Conservation (phyloP, 2,329 filamentous ascomycete genomes). For the Ascochyta lentis region DNA sequence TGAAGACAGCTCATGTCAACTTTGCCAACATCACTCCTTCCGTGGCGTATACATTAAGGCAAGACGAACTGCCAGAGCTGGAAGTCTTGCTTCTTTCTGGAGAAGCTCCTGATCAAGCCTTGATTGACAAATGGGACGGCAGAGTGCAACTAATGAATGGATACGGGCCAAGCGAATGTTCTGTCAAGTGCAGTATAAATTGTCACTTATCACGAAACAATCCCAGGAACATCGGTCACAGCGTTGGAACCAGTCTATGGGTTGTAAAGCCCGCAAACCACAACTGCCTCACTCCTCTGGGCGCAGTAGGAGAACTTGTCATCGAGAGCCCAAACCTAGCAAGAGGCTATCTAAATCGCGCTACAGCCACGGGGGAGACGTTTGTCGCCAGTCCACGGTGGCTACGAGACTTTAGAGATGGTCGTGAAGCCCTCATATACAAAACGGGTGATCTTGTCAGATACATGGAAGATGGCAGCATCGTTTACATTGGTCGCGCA, state of each 20-base stretch:
- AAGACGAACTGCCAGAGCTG: background rate
- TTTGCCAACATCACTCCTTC: constrained; percentile 38
- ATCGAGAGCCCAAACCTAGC: constrained; percentile 27
- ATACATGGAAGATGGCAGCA: constrained; percentile 55
- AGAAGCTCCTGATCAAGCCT: background rate
- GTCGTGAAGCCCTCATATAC: background rate
- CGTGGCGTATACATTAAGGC: constrained; percentile 16
- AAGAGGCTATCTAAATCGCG: constrained; percentile 25
- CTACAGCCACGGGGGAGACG: background rate
- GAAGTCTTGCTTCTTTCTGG: background rate
- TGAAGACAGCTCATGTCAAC: constrained; percentile 29
- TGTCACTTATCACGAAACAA: constrained; percentile 3
- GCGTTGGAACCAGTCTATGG: constrained; percentile 19
- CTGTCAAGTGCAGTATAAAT: constrained; percentile 2
- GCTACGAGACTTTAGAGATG: background rate
- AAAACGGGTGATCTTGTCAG: constrained; percentile 24
- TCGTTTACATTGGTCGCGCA: constrained; percentile 28
- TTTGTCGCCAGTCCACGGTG: background rate
- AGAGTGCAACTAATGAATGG: constrained; percentile 15
- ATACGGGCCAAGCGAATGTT: constrained; percentile 23
- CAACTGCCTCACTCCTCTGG: constrained; percentile 21
- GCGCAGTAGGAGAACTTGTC: constrained; percentile 27
- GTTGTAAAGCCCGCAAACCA: constrained; percentile 31
- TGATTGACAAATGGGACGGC: constrained; percentile 14
- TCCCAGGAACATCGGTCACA: constrained; percentile 49